Conservation (phyloP, 148 eudicot genomes). For the Cornus suecica region DNA sequence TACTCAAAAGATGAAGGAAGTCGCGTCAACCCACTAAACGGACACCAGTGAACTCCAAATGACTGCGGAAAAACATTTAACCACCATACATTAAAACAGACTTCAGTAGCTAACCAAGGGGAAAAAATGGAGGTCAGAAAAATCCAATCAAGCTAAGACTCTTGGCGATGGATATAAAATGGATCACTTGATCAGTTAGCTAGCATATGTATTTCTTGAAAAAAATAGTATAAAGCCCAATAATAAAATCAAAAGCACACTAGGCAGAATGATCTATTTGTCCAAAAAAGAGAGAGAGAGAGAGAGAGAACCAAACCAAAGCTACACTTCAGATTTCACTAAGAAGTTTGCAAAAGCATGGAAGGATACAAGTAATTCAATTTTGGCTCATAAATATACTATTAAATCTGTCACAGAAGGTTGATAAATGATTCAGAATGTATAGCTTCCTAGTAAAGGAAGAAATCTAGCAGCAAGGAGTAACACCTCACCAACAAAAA, state of each 20-base stretch:
- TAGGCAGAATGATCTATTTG: background rate
- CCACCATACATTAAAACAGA: background rate
- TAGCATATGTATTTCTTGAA: background rate
- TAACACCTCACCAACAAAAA: background rate
- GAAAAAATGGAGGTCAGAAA: background rate
- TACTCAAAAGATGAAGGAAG: slow-evolving; percentile 81
- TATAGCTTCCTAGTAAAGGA: background rate
- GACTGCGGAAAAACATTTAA: slow-evolving; percentile 53
- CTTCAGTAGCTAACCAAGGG: background rate
- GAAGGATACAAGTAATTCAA: background rate
- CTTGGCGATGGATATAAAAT: background rate
- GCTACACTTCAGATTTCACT: background rate
- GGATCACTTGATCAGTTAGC: background rate
- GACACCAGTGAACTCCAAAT: slow-evolving; percentile 95
- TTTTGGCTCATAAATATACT: background rate
- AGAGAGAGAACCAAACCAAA: too few species aligned
- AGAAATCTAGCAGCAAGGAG: background rate
- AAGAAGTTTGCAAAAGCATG: background rate
- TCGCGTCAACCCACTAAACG: slow-evolving; percentile 65
- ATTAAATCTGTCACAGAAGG: too few species aligned
- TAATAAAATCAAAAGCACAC: background rate
- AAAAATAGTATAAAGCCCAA: background rate
- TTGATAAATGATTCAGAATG: background rate
- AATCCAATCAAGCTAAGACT: slow-evolving; percentile 13
- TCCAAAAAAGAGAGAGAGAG: background rate